phyloP scores from a whole-genome alignment of 495 filamentous ascomycete species.

The Hypoxylon subgilvum region DNA sequence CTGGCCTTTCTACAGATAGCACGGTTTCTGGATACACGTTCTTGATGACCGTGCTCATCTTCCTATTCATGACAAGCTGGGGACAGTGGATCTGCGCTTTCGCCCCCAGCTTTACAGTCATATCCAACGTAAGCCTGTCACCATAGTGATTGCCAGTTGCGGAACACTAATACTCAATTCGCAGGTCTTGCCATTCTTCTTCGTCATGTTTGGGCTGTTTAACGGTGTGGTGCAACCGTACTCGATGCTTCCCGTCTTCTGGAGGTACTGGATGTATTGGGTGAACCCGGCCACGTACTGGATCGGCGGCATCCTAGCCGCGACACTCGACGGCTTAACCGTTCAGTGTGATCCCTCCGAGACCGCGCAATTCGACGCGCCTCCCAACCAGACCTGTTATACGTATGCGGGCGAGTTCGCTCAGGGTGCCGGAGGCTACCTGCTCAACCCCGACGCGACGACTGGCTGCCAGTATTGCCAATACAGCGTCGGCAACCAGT shows the following conservation, averaged over 20 bases:
- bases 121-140: constrained; percentile 61
- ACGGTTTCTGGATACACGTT: constrained; percentile 78
- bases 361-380: constrained; percentile 69
- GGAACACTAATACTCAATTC: neutral
- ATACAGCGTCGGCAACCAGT: constrained; percentile 68
- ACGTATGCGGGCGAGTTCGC: constrained; percentile 65
- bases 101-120: constrained; percentile 79
- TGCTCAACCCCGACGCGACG: constrained; percentile 63
- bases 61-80: constrained; percentile 77
- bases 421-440: constrained; percentile 58
- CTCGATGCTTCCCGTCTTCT: constrained; percentile 67
- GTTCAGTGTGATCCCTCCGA: constrained; percentile 66
- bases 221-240: constrained; percentile 76
- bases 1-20: constrained; percentile 69
- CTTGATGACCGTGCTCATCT: constrained; percentile 82
- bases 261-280: constrained; percentile 82
- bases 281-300: constrained; percentile 73
- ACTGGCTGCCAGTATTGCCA: constrained; percentile 76
- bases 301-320: constrained; percentile 74
- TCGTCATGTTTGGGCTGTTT: constrained; percentile 76
- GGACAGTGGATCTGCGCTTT: constrained; percentile 87
- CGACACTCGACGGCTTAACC: constrained; percentile 58
- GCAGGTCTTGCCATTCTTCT: constrained; percentile 72
- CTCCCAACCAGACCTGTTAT: constrained; percentile 65
- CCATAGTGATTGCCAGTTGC: neutral